A percentile compares a stretch with the other conserved stretches of the same genome.
Conservation (phyloP, 2,329 filamentous ascomycete genomes). For the Fusarium caatingaense region DNA sequence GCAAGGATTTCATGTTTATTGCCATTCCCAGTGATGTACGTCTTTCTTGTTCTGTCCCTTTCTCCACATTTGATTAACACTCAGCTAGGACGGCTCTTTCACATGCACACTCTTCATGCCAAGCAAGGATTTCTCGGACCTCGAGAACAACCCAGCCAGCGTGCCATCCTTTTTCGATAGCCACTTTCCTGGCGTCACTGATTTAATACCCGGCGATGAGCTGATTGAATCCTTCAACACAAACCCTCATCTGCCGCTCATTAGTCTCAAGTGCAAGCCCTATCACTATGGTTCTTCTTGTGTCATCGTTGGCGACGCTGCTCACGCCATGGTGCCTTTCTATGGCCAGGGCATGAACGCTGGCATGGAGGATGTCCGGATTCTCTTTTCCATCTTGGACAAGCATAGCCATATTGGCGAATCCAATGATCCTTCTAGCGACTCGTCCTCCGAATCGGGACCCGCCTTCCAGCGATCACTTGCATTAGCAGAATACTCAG, state of each 20-base stretch:
- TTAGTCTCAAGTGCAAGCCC: conserved; percentile 91
- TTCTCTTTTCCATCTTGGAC: conserved; percentile 87
- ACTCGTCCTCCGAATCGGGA: conserved; percentile 53
- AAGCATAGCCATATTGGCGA: conserved; percentile 64
- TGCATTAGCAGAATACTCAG: conserved; percentile 81
- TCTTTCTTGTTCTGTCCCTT: conserved; percentile 37
- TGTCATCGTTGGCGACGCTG: conserved; percentile 91
- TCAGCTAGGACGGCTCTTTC: conserved; percentile 82
- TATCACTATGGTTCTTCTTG: conserved; percentile 82
- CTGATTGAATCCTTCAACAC: conserved; percentile 79
- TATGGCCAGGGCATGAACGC: conserved; percentile 99
- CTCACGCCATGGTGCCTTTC: conserved; percentile 98
- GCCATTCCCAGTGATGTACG: conserved; percentile 81
- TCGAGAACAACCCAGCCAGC: conserved; percentile 71
- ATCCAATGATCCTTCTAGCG: conserved; percentile 54
- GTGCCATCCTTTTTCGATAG: conserved; percentile 80
- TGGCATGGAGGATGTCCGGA: conserved; percentile 90
- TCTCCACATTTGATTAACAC: conserved; percentile 14
- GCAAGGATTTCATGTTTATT: conserved; percentile 96
- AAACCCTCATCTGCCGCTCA: conserved; percentile 92
- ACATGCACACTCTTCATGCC: conserved; percentile 95
- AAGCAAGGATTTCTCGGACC: conserved; percentile 71
- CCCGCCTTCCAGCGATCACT: conserved; percentile 67
- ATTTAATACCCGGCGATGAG: conserved; percentile 73
- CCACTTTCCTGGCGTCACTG: conserved; percentile 88